These are phyloP conservation scores for Mycosarcoma maydis DNA, from an alignment of 1,284 basidiomycete species.

Conservation along the genomic window DNA sequence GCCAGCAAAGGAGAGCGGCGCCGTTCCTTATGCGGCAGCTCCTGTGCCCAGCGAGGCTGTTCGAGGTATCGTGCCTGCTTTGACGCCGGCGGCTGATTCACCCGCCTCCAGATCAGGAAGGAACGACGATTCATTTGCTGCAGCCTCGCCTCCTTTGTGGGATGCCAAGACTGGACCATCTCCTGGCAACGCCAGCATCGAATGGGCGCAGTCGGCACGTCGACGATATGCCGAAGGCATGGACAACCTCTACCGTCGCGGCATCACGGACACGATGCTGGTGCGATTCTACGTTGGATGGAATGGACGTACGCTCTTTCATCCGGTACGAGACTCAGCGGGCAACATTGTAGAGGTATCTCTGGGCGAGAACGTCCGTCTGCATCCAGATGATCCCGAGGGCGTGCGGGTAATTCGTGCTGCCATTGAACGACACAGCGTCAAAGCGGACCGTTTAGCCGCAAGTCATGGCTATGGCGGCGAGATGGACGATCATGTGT, in stretches of 20 bases:
- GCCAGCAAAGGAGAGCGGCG: conserved; percentile 24
- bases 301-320: conserved; percentile 63
- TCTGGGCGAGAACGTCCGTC: conserved; percentile 49
- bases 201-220: conserved; percentile 30
- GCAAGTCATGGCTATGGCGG: conserved; percentile 3
- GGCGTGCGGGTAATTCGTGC: conserved; percentile 51
- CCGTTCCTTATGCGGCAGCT: conserved; percentile 18
- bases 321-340: conserved; percentile 41
- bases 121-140: conserved; percentile 19
- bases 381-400: conserved; percentile 56
- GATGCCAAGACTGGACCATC: conserved; percentile 13
- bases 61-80: conserved; percentile 14
- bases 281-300: conserved; percentile 60
- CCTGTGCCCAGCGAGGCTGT: conserved; percentile 43
- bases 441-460: conserved; percentile 15
- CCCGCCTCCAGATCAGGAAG: conserved; percentile 11
- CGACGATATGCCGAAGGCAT: conserved; percentile 59
- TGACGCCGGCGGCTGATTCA: conserved; percentile 12
- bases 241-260: conserved; percentile 60
- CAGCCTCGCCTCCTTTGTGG: conserved; percentile 16
- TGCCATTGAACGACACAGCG: conserved; percentile 27
- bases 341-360: conserved; percentile 45
- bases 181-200: conserved; percentile 9
- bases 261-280: conserved; percentile 64
- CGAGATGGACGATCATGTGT: conserved; percentile 13